A percentile compares a stretch with the other conserved stretches of the same genome.
Conservation (phyloP, 2,329 filamentous ascomycete genomes). For the Thermochaetoides dissita region DNA sequence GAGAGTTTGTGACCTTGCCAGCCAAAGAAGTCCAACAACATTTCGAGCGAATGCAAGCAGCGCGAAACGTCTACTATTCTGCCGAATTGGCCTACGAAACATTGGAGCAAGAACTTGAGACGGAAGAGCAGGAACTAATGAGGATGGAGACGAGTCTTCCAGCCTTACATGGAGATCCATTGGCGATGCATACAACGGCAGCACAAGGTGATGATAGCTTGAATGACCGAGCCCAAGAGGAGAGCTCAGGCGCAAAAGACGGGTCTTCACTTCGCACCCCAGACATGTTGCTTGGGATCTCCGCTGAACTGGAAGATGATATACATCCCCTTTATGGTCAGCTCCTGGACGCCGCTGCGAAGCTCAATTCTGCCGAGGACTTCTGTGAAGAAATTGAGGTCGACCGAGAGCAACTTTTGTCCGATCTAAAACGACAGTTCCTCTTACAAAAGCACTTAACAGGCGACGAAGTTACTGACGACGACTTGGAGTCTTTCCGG, state of each 20-base stretch:
- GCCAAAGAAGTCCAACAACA: slow-evolving; percentile 17
- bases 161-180: not conserved
- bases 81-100: slow-evolving; percentile 25
- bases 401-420: slow-evolving; percentile 25
- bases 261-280: slow-evolving; percentile 6
- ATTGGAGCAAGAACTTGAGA: slow-evolving; percentile 11
- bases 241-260: not conserved
- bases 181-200: not conserved
- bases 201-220: not conserved
- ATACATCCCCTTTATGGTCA: slow-evolving; percentile 33
- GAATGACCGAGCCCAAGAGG: not conserved
- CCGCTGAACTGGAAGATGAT: slow-evolving; percentile 17
- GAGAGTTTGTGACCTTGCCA: slow-evolving; percentile 11
- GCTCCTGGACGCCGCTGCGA: slow-evolving; percentile 29
- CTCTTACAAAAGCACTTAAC: slow-evolving; percentile 10
- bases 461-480: slow-evolving; percentile 20
- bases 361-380: slow-evolving; percentile 34
- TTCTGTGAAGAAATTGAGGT: slow-evolving; percentile 30
- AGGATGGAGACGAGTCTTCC: slow-evolving; percentile 26
- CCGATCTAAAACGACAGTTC: slow-evolving; percentile 20
- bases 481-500: slow-evolving; percentile 23
- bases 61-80: slow-evolving; percentile 25
- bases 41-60: slow-evolving; percentile 23
- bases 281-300: slow-evolving; percentile 17
- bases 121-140: slow-evolving; percentile 8